Conservation (phyloP, 768 basidiomycete species). For the Tricholoma bakamatsutake region DNA sequence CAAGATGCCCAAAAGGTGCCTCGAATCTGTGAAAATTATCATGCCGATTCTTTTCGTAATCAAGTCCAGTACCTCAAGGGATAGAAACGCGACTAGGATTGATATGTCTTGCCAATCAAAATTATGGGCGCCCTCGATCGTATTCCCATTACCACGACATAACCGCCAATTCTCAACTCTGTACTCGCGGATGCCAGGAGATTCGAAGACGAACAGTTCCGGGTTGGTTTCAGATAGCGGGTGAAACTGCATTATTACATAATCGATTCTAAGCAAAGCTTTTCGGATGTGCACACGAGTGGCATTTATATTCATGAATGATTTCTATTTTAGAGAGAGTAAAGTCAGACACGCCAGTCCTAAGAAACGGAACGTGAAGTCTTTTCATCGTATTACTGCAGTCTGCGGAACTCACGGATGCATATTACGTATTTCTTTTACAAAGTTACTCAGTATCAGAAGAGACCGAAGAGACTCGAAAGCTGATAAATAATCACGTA, state of each 20-base stretch:
- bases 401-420: too few relatives aligned
- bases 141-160: conserved; percentile 31
- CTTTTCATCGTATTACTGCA: too few relatives aligned
- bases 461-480: too few relatives aligned
- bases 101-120: conserved; percentile 34
- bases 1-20: neutral
- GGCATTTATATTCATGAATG: too few relatives aligned
- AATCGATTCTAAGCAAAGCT: too few relatives aligned
- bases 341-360: too few relatives aligned
- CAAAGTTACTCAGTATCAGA: too few relatives aligned
- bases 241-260: conserved; percentile 8
- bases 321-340: too few relatives aligned
- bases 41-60: neutral
- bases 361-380: too few relatives aligned
- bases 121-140: conserved; percentile 23
- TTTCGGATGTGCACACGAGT: too few relatives aligned
- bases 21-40: neutral
- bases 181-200: conserved; percentile 51
- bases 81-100: conserved; percentile 17
- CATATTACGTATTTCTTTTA: too few relatives aligned
- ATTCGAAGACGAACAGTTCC: conserved; percentile 44
- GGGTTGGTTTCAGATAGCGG: conserved; percentile 35
- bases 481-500: too few relatives aligned
- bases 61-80: neutral
- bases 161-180: conserved; percentile 50